Conservation (phyloP, 148 eudicot species). For the Chenopodium formosanum region DNA sequence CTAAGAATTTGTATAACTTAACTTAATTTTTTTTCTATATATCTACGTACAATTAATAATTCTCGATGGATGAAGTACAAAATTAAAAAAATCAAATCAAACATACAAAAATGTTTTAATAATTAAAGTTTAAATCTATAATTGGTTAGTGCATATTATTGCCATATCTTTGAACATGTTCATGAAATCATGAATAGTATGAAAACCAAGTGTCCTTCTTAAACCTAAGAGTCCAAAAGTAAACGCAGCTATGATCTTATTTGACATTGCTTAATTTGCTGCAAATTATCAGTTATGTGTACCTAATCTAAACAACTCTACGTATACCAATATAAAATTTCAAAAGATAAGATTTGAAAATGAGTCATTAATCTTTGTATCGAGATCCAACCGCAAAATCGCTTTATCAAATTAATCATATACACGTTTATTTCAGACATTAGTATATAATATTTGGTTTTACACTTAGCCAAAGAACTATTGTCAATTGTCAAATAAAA, state of each 20-base stretch:
- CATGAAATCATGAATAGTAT: background rate
- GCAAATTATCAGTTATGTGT: background rate
- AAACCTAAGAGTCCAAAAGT: background rate
- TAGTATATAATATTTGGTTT: too few species aligned
- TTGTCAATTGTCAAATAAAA: too few species aligned
- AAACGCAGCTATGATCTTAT: conserved; percentile 1
- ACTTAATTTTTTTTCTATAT: too few species aligned
- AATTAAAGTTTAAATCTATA: too few species aligned
- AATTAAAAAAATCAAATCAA: too few species aligned
- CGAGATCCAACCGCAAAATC: background rate
- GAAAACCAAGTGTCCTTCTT: background rate
- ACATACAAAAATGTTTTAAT: too few species aligned
- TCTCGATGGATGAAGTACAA: background rate
- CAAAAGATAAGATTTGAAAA: background rate
- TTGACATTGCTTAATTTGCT: background rate
- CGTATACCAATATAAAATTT: background rate
- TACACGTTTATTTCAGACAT: too few species aligned
- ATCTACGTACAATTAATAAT: too few species aligned
- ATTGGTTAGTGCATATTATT: background rate
- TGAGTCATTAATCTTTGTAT: too few species aligned
- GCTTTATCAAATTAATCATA: background rate
- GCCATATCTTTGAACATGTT: background rate
- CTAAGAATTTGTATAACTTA: too few species aligned
- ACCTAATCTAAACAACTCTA: conserved; percentile 21
- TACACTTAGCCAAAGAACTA: too few species aligned